Evolutionary conservation across 345 rosid genomes (phyloP), one percentile per base, ranked within the genome.

Genomic region (Ailanthus altissimus): DNA sequence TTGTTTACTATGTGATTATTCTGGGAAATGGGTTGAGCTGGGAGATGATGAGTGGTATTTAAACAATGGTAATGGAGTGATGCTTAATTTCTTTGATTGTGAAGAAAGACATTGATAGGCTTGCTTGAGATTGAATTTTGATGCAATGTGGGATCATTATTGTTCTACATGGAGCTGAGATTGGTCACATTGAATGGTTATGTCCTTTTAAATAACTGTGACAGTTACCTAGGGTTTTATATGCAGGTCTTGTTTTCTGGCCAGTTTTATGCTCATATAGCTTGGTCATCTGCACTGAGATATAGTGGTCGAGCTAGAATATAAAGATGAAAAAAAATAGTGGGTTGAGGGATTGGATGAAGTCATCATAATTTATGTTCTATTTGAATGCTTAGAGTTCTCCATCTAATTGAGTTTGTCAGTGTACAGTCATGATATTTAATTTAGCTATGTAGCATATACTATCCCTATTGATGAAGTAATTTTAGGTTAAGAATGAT

Each of bases 51-150:
- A 21, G 64, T 51, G 49, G 72, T 67, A 6, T 36, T 53, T 66
- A 57, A 23, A 40, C 66, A 66, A 11, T 67, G 20, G 54, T 25
- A 9, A 54, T 54, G 18, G 57, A 56, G 32, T 11, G 46, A 26
- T 23, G 72, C 26, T 23, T 67, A 42, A 11, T 5, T 6, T 64
- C 7, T 15, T 51, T 38, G 72, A n/a, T 13, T 74, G 49, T 45
- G 40, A 45, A 73, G 67, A 59, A 43, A 60, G 15, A 14, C 28
- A 3, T 45, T 59, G 3, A 26, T 26, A 46, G 69, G 70, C 21
- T 72, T 53, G 12, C 53, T 40, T 75, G 65, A 51, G 25, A 70
- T 75, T 70, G 75, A 28, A 67, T 64, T 78, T 73, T 47, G 56
- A 53, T 21, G 64, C 75, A 68, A 60, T 74, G 70, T 7, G 46